Conservation (phyloP, 495 filamentous ascomycete species). For the Aspergillus biplanus region DNA sequence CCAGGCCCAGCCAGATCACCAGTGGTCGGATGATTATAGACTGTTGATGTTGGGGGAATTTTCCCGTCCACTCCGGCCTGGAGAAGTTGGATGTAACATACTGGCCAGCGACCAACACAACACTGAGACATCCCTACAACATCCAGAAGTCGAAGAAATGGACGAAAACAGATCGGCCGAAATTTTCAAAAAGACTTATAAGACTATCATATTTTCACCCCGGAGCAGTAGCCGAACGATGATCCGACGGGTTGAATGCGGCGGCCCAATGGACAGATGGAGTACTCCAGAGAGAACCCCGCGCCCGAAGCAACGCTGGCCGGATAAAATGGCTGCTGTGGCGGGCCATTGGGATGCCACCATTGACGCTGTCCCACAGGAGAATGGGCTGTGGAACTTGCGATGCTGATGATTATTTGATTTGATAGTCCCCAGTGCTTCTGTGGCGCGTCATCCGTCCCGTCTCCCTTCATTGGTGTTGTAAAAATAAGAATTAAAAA, state of each 20-base stretch:
- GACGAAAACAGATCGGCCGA: no score
- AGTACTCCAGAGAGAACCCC: slow-evolving; percentile 1
- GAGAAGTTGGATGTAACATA: background rate
- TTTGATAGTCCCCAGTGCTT: slow-evolving; percentile 4
- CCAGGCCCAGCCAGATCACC: background rate
- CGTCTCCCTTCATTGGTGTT: background rate
- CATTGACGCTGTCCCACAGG: slow-evolving; percentile 19
- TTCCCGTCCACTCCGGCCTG: slow-evolving; percentile 2
- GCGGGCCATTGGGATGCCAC: slow-evolving; percentile 18
- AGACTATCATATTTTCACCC: background rate
- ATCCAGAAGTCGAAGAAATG: no score
- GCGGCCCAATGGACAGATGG: background rate
- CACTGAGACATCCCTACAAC: no score
- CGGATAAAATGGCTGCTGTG: slow-evolving; percentile 22
- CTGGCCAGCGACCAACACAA: background rate
- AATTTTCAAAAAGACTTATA: no score
- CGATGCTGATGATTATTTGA: background rate
- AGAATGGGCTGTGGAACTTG: slow-evolving; percentile 9
- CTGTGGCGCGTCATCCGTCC: slow-evolving; percentile 13
- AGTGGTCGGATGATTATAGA: background rate
- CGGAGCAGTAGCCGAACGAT: background rate
- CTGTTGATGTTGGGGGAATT: slow-evolving; percentile 1
- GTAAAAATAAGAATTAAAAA: background rate
- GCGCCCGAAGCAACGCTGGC: slow-evolving; percentile 11
- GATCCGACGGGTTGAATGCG: background rate